Evolutionary conservation across 108 stramenopile genomes (phyloP).

Genomic region (Fistulifera solaris): DNA sequence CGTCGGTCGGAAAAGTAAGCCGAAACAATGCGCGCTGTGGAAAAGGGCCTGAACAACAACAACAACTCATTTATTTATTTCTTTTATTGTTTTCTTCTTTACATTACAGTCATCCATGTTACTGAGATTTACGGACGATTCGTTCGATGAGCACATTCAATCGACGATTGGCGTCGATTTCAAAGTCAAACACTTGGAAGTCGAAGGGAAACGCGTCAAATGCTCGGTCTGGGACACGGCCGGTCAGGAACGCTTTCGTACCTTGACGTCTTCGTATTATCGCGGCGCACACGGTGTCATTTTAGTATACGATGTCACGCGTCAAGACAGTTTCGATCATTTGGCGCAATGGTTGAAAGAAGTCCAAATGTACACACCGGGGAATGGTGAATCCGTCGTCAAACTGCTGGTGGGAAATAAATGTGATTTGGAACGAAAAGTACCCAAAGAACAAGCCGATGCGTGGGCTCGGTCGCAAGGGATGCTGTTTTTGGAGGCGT

Average conservation of each 20-base stretch:
- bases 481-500: constrained; percentile 95
- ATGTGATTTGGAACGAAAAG: constrained; percentile 84
- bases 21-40: too few species aligned
- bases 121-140: constrained; percentile 95
- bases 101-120: constrained; percentile 82
- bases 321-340: constrained; percentile 97
- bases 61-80: constrained; percentile 1
- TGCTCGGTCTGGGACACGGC: constrained; percentile 97
- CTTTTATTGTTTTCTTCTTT: constrained; percentile 2
- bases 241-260: constrained; percentile 98
- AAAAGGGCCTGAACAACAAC: too few species aligned
- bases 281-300: constrained; percentile 99
- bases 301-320: constrained; percentile 96
- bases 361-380: constrained; percentile 90
- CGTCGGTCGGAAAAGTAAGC: constrained; percentile 93
- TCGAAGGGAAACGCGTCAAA: constrained; percentile 85
- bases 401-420: constrained; percentile 98
- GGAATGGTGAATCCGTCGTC: constrained; percentile 92
- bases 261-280: constrained; percentile 95
- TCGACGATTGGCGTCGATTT: constrained; percentile 97
- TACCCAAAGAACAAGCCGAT: constrained; percentile 80
- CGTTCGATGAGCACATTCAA: constrained; percentile 96
- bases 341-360: constrained; percentile 96
- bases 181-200: constrained; percentile 86
- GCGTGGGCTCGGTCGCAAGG: constrained; percentile 91